phyloP scores from a whole-genome alignment of 345 rosid species.

The Salix udensis region DNA sequence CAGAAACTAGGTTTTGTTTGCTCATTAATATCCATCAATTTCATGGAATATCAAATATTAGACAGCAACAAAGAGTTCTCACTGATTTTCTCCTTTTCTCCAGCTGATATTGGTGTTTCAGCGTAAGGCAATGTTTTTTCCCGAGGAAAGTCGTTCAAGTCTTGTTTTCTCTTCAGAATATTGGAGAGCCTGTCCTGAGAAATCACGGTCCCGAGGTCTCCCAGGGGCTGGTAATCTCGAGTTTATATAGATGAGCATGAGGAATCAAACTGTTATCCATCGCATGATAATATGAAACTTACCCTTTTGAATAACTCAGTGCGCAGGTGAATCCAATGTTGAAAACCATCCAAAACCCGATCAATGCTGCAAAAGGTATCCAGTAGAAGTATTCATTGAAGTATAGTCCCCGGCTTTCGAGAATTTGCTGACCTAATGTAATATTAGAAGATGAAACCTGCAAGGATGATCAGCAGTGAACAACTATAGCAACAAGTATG shows the following conservation, averaged over 20 bases:
- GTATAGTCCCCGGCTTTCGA: slow-evolving; percentile 30
- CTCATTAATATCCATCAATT: not conserved
- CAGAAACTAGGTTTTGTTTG: not conserved
- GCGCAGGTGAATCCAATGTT: slow-evolving; percentile 38
- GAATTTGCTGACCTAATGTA: slow-evolving; percentile 33
- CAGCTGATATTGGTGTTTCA: not conserved
- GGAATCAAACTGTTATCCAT: not conserved
- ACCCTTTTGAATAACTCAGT: slow-evolving; percentile 30
- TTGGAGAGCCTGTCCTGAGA: slow-evolving; percentile 24
- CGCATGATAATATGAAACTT: slow-evolving; percentile 9
- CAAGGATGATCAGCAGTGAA: slow-evolving; percentile 2
- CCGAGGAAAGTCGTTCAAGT: not conserved
- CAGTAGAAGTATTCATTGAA: slow-evolving; percentile 30
- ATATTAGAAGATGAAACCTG: slow-evolving; percentile 36
- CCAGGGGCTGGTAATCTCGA: slow-evolving; percentile 31
- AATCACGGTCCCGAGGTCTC: slow-evolving; percentile 19
- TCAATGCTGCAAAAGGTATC: slow-evolving; percentile 36
- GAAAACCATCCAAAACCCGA: slow-evolving; percentile 42
- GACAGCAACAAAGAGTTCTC: not conserved
- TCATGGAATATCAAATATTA: not conserved
- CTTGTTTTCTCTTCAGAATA: slow-evolving; percentile 6
- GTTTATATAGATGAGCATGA: not conserved
- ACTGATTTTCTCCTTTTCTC: slow-evolving; percentile 21
- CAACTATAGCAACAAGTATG: not conserved
- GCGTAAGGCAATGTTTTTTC: slow-evolving; percentile 8